A percentile compares a stretch with the other conserved stretches of the same genome.
Evolutionary conservation across 2,329 filamentous ascomycete species (phyloP).

Genomic region (Acephala macrosclerotiorum): DNA sequence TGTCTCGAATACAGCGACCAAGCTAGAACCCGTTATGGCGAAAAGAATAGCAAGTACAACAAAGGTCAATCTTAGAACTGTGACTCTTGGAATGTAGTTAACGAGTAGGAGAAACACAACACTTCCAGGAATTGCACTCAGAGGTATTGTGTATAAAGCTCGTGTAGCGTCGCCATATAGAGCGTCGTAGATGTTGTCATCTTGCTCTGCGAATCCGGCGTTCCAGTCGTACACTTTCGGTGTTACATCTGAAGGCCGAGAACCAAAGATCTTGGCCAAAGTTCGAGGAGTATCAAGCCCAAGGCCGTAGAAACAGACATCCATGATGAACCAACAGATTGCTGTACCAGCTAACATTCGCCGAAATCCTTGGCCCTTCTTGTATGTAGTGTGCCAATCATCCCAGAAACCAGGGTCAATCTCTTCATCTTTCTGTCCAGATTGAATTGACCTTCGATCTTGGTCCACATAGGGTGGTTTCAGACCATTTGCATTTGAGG

Average conservation of each 20-base stretch:
- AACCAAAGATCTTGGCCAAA: background rate
- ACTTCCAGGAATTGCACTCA: constrained; percentile 26
- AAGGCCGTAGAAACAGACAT: background rate
- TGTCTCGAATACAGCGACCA: background rate
- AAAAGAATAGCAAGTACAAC: constrained; percentile 51
- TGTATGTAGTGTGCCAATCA: background rate
- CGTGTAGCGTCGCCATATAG: constrained; percentile 17
- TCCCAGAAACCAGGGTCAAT: background rate
- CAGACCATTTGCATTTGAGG: background rate
- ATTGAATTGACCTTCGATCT: background rate
- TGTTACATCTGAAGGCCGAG: constrained; percentile 44
- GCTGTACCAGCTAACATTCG: background rate
- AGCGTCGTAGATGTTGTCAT: constrained; percentile 22
- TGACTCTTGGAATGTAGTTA: constrained; percentile 29
- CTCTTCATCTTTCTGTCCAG: no score
- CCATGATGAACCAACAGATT: background rate
- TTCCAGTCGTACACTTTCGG: constrained; percentile 68
- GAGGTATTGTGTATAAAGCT: constrained; percentile 35
- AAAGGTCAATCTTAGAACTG: constrained; percentile 40
- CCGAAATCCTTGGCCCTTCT: background rate
- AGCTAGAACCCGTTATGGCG: constrained; percentile 45
- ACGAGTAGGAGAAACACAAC: constrained; percentile 27
- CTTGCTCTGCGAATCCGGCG: background rate
- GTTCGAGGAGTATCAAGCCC: background rate
- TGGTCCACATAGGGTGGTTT: background rate